These are phyloP conservation scores for Brassica hybrid DNA, from an alignment of 441 rosid species.

Conservation along the genomic window DNA sequence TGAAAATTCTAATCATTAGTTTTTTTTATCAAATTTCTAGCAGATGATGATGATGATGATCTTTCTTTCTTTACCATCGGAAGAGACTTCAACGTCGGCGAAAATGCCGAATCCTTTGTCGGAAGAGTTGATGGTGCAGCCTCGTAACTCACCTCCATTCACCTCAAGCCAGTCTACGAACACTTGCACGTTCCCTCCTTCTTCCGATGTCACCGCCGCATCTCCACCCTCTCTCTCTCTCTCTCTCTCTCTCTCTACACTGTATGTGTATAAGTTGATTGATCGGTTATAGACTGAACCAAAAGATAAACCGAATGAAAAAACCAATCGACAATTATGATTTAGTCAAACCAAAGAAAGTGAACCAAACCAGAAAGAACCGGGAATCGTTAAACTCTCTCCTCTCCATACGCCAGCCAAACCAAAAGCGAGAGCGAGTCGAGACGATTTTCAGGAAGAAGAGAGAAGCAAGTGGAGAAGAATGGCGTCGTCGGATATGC, in stretches of 20 bases:
- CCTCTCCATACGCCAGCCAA: constrained; percentile 8
- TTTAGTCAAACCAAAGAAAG: neutral
- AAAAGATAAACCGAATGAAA: neutral
- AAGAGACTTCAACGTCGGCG: constrained; percentile 43
- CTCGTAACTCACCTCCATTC: constrained; percentile 73
- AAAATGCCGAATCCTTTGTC: constrained; percentile 81
- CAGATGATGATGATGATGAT: neutral
- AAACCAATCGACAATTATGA: neutral
- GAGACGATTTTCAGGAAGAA: neutral
- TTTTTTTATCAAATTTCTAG: too few species aligned
- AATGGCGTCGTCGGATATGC: constrained; percentile 59
- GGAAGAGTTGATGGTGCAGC: constrained; percentile 66
- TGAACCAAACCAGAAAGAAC: constrained; percentile 11
- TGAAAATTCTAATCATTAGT: too few species aligned
- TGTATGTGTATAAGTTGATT: neutral
- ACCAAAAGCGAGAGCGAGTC: too few species aligned
- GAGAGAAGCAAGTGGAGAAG: constrained; percentile 14
- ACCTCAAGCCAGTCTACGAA: constrained; percentile 87
- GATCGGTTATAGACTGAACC: neutral
- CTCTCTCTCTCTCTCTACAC: neutral
- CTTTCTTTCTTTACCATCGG: constrained; percentile 46
- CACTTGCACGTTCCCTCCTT: constrained; percentile 56
- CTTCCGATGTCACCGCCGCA: constrained; percentile 20
- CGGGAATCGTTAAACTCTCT: neutral
- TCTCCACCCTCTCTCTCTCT: neutral